Conservation (phyloP, 2,329 filamentous ascomycete species). For the Ophiostoma ulmi region DNA sequence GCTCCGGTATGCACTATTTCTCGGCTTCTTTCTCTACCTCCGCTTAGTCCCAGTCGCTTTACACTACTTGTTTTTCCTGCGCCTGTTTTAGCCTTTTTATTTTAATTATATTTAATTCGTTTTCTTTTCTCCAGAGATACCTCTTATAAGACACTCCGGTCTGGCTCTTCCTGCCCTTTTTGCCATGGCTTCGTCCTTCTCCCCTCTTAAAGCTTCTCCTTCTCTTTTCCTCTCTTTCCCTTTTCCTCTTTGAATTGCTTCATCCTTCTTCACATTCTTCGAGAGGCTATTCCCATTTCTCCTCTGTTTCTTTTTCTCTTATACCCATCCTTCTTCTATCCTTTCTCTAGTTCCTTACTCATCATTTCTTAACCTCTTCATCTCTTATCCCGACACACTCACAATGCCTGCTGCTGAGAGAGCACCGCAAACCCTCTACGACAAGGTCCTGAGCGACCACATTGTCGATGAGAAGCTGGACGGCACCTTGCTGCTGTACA, state of each 20-base stretch:
- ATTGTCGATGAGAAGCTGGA: constrained; percentile 94
- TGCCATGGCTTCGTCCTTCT: constrained; percentile 13
- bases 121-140: constrained; percentile 12
- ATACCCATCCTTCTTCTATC: not conserved
- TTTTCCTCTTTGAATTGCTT: constrained; percentile 9
- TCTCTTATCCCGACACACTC: constrained; percentile 2
- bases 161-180: constrained; percentile 9
- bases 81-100: constrained; percentile 7
- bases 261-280: not conserved
- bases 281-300: not conserved
- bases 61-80: constrained; percentile 12
- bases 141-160: constrained; percentile 13
- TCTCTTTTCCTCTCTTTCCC: constrained; percentile 4
- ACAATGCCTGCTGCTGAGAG: constrained; percentile 68
- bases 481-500: constrained; percentile 88
- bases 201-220: constrained; percentile 18
- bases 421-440: constrained; percentile 81
- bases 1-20: constrained; percentile 13
- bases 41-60: constrained; percentile 8
- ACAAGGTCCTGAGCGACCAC: constrained; percentile 94
- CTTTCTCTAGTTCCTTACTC: not conserved
- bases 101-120: constrained; percentile 15
- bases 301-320: not conserved
- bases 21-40: constrained; percentile 12
- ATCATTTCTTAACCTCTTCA: not conserved